Conservation (phyloP, 73 alveolate species). For the Symbiodinium natans region DNA sequence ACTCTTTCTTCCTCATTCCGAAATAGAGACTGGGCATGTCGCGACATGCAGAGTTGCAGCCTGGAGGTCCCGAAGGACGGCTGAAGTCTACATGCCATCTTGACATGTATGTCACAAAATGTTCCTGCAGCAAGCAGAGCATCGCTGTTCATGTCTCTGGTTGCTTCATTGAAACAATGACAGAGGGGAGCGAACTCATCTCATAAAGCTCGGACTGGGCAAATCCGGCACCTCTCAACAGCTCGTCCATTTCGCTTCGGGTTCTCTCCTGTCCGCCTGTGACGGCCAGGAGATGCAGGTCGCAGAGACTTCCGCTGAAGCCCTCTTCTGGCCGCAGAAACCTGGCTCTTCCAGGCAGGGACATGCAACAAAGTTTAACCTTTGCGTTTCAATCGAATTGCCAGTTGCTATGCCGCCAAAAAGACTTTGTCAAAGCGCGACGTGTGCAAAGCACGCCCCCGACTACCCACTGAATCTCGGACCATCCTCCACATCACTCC, state of each 20-base stretch:
- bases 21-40: too few species aligned
- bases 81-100: too few species aligned
- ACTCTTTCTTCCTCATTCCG: too few species aligned
- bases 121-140: too few species aligned
- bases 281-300: slow-evolving; percentile 28
- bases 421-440: not conserved
- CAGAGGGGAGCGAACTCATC: slow-evolving; percentile 6
- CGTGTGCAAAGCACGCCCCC: not conserved
- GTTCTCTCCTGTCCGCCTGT: slow-evolving; percentile 33
- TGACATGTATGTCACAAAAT: too few species aligned
- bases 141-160: too few species aligned
- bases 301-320: slow-evolving; percentile 6
- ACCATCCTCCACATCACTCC: not conserved
- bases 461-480: not conserved
- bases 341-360: not conserved
- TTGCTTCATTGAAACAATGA: not conserved
- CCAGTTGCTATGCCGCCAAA: not conserved
- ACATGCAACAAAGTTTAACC: too few species aligned
- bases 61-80: too few species aligned
- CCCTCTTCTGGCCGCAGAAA: slow-evolving; percentile 18
- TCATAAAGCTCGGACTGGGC: not conserved
- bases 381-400: not conserved
- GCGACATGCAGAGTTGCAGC: too few species aligned
- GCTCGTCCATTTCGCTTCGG: not conserved
- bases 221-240: slow-evolving; percentile 19